Evolutionary conservation across 1,139 yeast species (phyloP).

Genomic region (Nakaseomyces uthaithaninus): DNA sequence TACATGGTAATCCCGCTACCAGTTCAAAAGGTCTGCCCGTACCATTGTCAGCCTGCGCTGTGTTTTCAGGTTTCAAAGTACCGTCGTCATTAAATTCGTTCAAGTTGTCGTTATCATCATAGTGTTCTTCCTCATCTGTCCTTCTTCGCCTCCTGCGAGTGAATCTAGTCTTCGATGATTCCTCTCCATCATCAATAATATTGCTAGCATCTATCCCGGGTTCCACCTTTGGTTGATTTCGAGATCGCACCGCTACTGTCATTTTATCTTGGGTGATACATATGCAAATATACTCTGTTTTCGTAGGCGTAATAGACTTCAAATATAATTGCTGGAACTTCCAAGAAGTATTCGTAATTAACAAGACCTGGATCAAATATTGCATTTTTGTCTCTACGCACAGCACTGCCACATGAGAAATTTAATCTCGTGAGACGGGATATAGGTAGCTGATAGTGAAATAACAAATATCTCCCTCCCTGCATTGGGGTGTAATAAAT

Average conservation of each 20-base stretch:
- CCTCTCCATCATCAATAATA: slow-evolving; percentile 3
- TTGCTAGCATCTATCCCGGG: slow-evolving; percentile 4
- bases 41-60: neutral
- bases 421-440: too few species aligned
- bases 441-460: too few species aligned
- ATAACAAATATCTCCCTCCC: too few species aligned
- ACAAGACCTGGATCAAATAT: too few species aligned
- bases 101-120: slow-evolving; percentile 7
- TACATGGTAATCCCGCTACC: slow-evolving; percentile 63
- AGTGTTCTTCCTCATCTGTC: slow-evolving; percentile 1
- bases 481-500: too few species aligned
- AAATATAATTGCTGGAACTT: too few species aligned
- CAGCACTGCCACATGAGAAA: too few species aligned
- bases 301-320: neutral
- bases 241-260: slow-evolving; percentile 2
- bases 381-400: too few species aligned
- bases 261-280: too few species aligned
- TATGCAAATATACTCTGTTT: neutral
- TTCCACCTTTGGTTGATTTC: neutral
- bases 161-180: neutral
- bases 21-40: slow-evolving; percentile 37
- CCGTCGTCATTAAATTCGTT: slow-evolving; percentile 14
- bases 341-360: too few species aligned
- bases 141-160: slow-evolving; percentile 4
- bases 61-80: slow-evolving; percentile 7